A percentile compares a stretch with the other conserved stretches of the same genome.
These are phyloP conservation scores for Edaphochlamys debaryana DNA, from an alignment of 139 green algal species.

Conservation along the genomic window DNA sequence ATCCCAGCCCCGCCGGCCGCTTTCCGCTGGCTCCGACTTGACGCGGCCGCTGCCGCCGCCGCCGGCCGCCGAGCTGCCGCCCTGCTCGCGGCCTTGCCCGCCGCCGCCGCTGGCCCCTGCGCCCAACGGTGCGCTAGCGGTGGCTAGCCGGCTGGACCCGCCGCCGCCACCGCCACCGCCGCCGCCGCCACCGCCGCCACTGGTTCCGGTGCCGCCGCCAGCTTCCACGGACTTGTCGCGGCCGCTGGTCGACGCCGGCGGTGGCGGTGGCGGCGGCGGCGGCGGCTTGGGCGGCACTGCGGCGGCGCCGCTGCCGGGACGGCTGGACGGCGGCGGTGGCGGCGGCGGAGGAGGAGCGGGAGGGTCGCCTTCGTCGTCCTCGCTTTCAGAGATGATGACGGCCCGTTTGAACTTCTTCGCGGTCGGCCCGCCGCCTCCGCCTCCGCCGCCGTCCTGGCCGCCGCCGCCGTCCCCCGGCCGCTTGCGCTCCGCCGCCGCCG, in stretches of 20 bases:
- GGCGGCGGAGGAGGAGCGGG: not conserved
- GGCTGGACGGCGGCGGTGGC: not conserved
- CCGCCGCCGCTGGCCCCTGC: not conserved
- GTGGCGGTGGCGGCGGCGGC: not conserved
- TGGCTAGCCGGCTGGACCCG: no score
- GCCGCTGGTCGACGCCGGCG: no score
- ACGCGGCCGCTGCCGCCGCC: not conserved
- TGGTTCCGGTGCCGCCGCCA: no score
- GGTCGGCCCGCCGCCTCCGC: not conserved
- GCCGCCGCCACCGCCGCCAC: no score
- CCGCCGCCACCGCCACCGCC: no score
- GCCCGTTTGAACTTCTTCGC: conserved; percentile 12
- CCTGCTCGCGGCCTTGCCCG: not conserved
- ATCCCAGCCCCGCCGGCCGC: no score
- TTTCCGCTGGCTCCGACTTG: not conserved
- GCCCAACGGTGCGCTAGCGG: not conserved
- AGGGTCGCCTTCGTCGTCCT: conserved; percentile 15
- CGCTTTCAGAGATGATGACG: conserved; percentile 31
- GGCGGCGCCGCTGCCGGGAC: not conserved
- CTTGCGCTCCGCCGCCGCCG: not conserved
- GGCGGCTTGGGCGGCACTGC: not conserved
- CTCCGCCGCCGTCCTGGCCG: not conserved
- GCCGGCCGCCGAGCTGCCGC: not conserved
- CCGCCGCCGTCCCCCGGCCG: not conserved
- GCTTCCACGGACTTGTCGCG: no score